Base-by-base conservation (phyloP, 108 stramenopile species). In the Pseudonitzschia multiseries region DNA sequence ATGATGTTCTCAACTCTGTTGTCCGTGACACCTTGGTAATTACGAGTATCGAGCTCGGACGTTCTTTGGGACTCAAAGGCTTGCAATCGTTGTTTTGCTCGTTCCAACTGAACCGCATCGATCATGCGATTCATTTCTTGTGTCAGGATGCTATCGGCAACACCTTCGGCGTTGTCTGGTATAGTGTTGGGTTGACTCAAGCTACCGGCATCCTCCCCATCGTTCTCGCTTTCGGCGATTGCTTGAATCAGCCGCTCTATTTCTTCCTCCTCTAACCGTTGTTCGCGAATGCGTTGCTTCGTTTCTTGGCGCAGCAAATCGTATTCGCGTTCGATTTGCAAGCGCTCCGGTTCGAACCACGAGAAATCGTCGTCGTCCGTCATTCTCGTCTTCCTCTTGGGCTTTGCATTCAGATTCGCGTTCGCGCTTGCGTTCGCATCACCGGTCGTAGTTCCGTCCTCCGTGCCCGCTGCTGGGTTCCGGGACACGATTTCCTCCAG, bases 101-200 rank as follows among this genome's bases (percentile, higher is more conserved):
- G 41, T 76, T 53, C 29, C 52, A 56, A 22, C 50, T 74, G 62
- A 43, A 67, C 41, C 8, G 78, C 59, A 41, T 61, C 29, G 24
- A 85, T 60, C 57, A 76, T 81, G 9, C 57, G 65, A 51, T 85
- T 69, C 81, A 82, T 76, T 59, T 85, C 81, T 61, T 85, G 66
- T 32, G 46, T 31, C 20, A 79, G 24, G 31, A 85, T 65, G 3
- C 65, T 42, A 24, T 79, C 70, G 31, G 78, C 64, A 26, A 81
- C 57, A 62, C 31, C 31, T 40, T 33, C 75, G 18, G 81, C 76
- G 40, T 82, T 76, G 8, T 64, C 61, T n/a, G 81, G 81, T 13
- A 83, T 51, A 13, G 17, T 48, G 46, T 2, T 18, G 18, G 44
- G 20, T 22, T 31, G 50, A 26, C 50, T 52, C 36, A 22, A 50